These are phyloP conservation scores for Holtermannia corniformis DNA, from an alignment of 768 basidiomycete species.

Conservation along the genomic window DNA sequence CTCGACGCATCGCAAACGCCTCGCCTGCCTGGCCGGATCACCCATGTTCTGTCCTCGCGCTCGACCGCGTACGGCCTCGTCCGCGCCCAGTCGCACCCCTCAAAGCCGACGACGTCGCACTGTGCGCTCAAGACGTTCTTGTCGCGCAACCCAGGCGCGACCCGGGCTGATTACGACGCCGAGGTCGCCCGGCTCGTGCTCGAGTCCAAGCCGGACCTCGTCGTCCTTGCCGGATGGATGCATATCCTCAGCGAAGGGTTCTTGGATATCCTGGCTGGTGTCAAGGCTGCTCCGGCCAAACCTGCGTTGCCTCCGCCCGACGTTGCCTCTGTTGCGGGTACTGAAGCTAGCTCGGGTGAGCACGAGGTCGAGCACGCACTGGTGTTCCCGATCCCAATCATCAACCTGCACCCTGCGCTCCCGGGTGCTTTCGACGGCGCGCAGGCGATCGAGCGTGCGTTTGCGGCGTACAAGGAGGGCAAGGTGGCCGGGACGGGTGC, in stretches of 20 bases:
- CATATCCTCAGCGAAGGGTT: constrained; percentile 81
- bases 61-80: constrained; percentile 81
- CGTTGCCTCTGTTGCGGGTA: background rate
- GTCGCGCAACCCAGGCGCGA: constrained; percentile 60
- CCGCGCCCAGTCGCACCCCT: constrained; percentile 59
- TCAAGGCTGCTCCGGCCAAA: constrained; percentile 6
- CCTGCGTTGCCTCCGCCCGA: constrained; percentile 12
- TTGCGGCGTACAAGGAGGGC: constrained; percentile 73
- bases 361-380: background rate
- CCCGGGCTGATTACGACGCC: constrained; percentile 73
- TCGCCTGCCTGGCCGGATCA: constrained; percentile 63
- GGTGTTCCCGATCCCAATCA: constrained; percentile 57
- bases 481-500: constrained; percentile 69
- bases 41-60: constrained; percentile 80
- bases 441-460: constrained; percentile 81
- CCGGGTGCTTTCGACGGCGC: constrained; percentile 95
- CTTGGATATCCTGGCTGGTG: constrained; percentile 55
- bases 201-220: constrained; percentile 60
- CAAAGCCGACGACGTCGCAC: constrained; percentile 65
- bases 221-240: constrained; percentile 99
- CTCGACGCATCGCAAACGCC: constrained; percentile 70
- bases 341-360: background rate
- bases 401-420: constrained; percentile 93
- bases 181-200: constrained; percentile 66
- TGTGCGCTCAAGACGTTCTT: constrained; percentile 77